Evolutionary conservation across 2,329 filamentous ascomycete genomes (phyloP).

Genomic region (Decorospora gaudefroyi): DNA sequence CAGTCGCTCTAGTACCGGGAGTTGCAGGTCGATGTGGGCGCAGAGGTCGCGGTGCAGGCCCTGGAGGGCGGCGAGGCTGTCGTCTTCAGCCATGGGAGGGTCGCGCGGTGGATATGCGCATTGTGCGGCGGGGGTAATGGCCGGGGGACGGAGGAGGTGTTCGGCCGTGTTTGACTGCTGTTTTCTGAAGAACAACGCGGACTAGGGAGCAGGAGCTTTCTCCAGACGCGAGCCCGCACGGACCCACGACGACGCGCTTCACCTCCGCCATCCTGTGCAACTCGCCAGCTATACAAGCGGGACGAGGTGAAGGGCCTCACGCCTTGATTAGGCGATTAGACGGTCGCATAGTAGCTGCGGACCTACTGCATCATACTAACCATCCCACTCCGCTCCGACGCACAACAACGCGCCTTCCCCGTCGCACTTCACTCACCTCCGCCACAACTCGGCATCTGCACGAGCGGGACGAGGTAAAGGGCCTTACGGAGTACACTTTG

Average conservation of each 20-base stretch:
- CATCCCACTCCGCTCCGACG: no score
- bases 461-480: not conserved
- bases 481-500: not conserved
- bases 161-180: conserved; percentile 27
- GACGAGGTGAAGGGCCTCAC: not conserved
- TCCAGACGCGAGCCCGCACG: conserved; percentile 37
- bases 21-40: conserved; percentile 71
- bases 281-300: conserved; percentile 18
- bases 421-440: conserved; percentile 16
- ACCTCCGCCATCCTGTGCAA: conserved; percentile 24
- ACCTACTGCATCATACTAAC: not conserved
- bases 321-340: not conserved
- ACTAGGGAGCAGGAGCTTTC: conserved; percentile 29
- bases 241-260: conserved; percentile 19
- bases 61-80: conserved; percentile 76
- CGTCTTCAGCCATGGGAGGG: conserved; percentile 69
- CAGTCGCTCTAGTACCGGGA: conserved; percentile 71
- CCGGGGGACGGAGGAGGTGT: conserved; percentile 15
- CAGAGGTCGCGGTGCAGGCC: conserved; percentile 84
- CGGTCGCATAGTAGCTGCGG: conserved; percentile 7
- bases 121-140: conserved; percentile 29
- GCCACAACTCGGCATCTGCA: conserved; percentile 24
- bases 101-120: conserved; percentile 34
- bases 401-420: no score
- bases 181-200: conserved; percentile 29